Conservation (phyloP, 2,329 filamentous ascomycete species). For the Aureobasidium zeae region DNA sequence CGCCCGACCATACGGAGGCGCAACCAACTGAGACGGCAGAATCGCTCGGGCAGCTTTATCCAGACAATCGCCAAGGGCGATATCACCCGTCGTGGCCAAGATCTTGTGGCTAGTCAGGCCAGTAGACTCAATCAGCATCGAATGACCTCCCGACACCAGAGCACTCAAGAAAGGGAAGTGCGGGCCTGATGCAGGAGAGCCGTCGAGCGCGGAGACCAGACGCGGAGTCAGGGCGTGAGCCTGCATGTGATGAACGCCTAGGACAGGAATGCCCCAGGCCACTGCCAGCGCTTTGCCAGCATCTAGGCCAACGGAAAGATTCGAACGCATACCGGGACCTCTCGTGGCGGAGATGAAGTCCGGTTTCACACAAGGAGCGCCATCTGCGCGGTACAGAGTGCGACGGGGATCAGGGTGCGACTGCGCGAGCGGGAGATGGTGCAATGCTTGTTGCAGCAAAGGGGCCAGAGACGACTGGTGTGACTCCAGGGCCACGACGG, state of each 20-base stretch:
- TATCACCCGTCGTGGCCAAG: conserved; percentile 63
- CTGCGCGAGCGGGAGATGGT: conserved; percentile 39
- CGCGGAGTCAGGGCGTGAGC: conserved; percentile 85
- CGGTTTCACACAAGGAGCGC: conserved; percentile 40
- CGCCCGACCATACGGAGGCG: conserved; percentile 69
- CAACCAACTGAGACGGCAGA: conserved; percentile 53
- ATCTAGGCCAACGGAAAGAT: conserved; percentile 68
- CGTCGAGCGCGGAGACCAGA: conserved; percentile 55
- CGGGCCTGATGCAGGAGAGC: conserved; percentile 23
- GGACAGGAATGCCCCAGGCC: conserved; percentile 71
- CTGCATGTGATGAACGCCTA: conserved; percentile 95
- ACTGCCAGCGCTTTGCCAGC: conserved; percentile 79
- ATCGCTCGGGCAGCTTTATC: conserved; percentile 78
- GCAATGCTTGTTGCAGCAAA: conserved; percentile 57
- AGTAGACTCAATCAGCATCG: conserved; percentile 68
- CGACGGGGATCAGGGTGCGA: not conserved
- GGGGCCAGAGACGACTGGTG: conserved; percentile 63
- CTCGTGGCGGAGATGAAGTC: conserved; percentile 85
- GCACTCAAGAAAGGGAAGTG: conserved; percentile 78
- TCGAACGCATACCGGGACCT: conserved; percentile 79
- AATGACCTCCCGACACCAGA: conserved; percentile 87
- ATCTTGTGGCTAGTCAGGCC: conserved; percentile 61
- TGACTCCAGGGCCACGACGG: conserved; percentile 61
- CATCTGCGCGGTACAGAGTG: not conserved
- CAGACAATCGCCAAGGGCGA: conserved; percentile 80